Evolutionary conservation across 192 early-diverging fungal genomes (phyloP).

Genomic region (Entophlyctis luteolus): DNA sequence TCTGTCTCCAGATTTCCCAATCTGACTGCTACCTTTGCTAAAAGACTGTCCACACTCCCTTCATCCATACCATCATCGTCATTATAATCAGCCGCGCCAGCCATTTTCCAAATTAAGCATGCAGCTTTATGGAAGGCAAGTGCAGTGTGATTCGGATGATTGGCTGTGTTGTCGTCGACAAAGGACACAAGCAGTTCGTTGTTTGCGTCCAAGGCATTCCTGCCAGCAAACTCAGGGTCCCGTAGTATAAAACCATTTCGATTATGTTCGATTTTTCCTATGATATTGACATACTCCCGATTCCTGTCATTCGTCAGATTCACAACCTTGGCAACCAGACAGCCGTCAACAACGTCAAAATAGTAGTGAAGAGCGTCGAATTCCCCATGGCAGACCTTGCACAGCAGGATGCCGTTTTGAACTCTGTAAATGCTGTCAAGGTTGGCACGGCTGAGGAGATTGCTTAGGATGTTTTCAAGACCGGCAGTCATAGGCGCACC

Average conservation of each 20-base stretch:
- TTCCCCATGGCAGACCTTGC: conserved; percentile 14
- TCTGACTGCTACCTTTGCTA: not conserved
- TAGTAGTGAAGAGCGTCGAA: conserved; percentile 7
- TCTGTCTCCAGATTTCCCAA: not conserved
- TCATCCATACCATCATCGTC: too few species aligned
- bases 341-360: conserved; percentile 25
- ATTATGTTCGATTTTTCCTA: too few species aligned
- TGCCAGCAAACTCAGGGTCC: too few species aligned
- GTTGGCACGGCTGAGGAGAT: not conserved
- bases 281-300: not conserved
- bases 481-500: too few species aligned
- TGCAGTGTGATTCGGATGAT: not conserved
- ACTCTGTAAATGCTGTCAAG: conserved; percentile 14
- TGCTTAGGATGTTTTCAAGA: not conserved
- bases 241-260: too few species aligned
- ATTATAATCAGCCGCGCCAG: not conserved
- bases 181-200: too few species aligned
- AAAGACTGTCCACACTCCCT: not conserved
- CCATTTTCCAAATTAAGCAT: not conserved
- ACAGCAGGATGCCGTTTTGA: conserved; percentile 22
- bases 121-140: conserved; percentile 1
- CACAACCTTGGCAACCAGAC: conserved; percentile 20
- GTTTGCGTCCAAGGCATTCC: too few species aligned
- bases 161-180: not conserved
- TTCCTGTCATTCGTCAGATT: conserved; percentile 20